Base-by-base conservation (phyloP, 2,329 filamentous ascomycete species). In the Neonectria ditissima region DNA sequence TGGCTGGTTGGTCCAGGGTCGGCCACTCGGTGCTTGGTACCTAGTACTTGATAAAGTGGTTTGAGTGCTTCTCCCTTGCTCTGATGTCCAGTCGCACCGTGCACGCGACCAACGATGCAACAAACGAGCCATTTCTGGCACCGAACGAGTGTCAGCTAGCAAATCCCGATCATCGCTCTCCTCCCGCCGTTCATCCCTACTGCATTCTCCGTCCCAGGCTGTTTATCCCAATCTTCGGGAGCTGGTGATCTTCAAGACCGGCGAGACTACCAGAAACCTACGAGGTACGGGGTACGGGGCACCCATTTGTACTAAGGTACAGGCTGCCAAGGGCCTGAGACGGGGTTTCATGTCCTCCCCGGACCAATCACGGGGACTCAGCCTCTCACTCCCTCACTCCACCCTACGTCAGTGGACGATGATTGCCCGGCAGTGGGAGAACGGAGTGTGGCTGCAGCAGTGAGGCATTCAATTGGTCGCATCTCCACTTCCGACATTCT, bases 261-360 rank as follows among this genome's bases (percentile, higher is more conserved):
- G 32, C 32, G 5, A 16, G 34, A 37, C 34, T n/a, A 37, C 14
- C 34, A 37, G n/a, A n/a, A 69, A 67, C 63, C 54, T 55, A 48
- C 45, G 11, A 32, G 20, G 26, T 30, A 44, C 52, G 45, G 51
- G n/a, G n/a, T n/a, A n/a, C n/a, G n/a, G n/a, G n/a, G n/a, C n/a
- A n/a, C n/a, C n/a, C n/a, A n/a, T n/a, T n/a, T 53, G 45, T 30
- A 41, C 37, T n/a, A n/a, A 9, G 8, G 37, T 62, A 55, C 43
- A 32, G 30, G 7, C 37, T 48, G 59, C 55, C 64, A 68, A 50
- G 71, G 71, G 69, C 66, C 70, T 73, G 71, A 73, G 71, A 73
- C 71, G 66, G 66, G 58, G 69, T 72, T 73, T 72, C 69, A 69
- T 53, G 37, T 65, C 3, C 9, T 1, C 2, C 18, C 6, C 16